Percentiles rank a stretch among this genome's conserved stretches.
Conservation (phyloP, 768 basidiomycete species). For the Lentinus brumalis region DNA sequence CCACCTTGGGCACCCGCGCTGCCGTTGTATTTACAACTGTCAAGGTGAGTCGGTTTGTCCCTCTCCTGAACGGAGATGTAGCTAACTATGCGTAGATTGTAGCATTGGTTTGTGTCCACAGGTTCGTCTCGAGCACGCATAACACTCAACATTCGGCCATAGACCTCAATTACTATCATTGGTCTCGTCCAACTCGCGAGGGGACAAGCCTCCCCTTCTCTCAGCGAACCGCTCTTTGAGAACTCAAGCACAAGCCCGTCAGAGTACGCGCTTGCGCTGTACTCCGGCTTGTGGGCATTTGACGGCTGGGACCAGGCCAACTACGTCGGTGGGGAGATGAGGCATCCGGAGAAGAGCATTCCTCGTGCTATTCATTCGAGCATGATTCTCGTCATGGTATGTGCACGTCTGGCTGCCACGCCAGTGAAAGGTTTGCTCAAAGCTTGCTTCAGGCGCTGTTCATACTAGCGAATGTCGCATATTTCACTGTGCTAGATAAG, state of each 20-base stretch:
- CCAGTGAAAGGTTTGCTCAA: slow-evolving; percentile 1
- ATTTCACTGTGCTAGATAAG: slow-evolving; percentile 92
- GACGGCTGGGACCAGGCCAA: slow-evolving; percentile 97
- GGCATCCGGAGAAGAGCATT: slow-evolving; percentile 80
- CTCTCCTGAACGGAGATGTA: neutral
- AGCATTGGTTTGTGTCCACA: slow-evolving; percentile 54
- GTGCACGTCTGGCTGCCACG: slow-evolving; percentile 26
- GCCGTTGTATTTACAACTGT: slow-evolving; percentile 86
- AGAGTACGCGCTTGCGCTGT: slow-evolving; percentile 89
- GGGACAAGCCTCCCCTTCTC: slow-evolving; percentile 68
- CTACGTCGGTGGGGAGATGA: slow-evolving; percentile 89
- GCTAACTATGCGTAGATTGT: slow-evolving; percentile 46
- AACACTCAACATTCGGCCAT: neutral
- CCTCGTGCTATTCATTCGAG: slow-evolving; percentile 89
- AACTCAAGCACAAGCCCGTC: slow-evolving; percentile 79
- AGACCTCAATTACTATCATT: slow-evolving; percentile 74
- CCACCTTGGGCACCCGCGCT: slow-evolving; percentile 75
- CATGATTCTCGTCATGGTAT: slow-evolving; percentile 78
- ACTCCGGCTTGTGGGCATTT: slow-evolving; percentile 94
- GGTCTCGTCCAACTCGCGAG: slow-evolving; percentile 77
- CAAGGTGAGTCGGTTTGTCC: slow-evolving; percentile 58
- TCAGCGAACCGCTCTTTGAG: slow-evolving; percentile 68
- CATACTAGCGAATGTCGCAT: slow-evolving; percentile 81
- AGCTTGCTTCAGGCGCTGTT: slow-evolving; percentile 60
- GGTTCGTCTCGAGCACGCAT: neutral